These are phyloP conservation scores for Pythium grandisporangium DNA, from an alignment of 352 stramenopile genomes.

Conservation along the genomic window DNA sequence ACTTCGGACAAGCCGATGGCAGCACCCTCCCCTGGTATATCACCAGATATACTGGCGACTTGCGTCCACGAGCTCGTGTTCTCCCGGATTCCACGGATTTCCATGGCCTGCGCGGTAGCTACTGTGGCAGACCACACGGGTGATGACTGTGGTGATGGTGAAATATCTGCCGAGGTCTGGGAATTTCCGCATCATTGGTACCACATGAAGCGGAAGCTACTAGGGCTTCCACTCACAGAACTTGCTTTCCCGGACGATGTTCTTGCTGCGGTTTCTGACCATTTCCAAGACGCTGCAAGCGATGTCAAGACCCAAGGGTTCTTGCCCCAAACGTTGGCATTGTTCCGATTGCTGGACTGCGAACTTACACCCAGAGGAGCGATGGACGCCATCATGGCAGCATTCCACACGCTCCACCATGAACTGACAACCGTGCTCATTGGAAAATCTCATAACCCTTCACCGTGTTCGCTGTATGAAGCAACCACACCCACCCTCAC, in stretches of 20 bases:
- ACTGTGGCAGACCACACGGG: no score
- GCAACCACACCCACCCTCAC: not conserved
- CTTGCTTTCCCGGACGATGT: constrained; percentile 15
- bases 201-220: constrained; percentile 15
- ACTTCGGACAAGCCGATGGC: constrained; percentile 10
- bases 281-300: not conserved
- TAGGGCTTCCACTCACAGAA: constrained; percentile 4
- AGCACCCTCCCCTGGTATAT: no score
- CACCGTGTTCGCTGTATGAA: no score
- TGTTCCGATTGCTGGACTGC: constrained; percentile 12
- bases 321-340: constrained; percentile 10
- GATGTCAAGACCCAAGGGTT: constrained; percentile 4
- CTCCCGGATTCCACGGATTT: constrained; percentile 1
- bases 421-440: constrained; percentile 12
- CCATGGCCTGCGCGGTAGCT: constrained; percentile 6
- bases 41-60: no score
- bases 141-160: not conserved
- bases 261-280: not conserved
- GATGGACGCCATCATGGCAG: constrained; percentile 14
- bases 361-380: constrained; percentile 16
- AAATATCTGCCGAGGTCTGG: not conserved
- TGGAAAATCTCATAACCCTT: no score
- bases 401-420: constrained; percentile 12
- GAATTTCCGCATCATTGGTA: constrained; percentile 17
- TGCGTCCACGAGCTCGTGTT: constrained; percentile 16